Conservation (phyloP, 371 early-diverging fungal genomes). For the Sporodiniella umbellata region DNA sequence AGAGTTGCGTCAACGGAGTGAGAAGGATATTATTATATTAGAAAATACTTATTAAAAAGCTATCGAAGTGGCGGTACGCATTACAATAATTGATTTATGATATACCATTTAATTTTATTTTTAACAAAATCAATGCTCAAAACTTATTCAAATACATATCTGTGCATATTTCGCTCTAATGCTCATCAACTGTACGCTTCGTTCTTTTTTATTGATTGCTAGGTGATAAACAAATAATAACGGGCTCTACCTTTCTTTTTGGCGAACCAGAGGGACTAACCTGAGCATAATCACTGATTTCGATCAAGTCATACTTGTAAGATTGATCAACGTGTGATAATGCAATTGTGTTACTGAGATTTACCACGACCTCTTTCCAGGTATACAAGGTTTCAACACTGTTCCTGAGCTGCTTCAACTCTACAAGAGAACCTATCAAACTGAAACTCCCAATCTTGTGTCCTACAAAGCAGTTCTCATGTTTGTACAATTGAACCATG, state of each 20-base stretch:
- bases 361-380: constrained; percentile 8
- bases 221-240: constrained; percentile 5
- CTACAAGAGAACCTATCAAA: constrained; percentile 8
- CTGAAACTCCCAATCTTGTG: constrained; percentile 9
- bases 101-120: too few relatives aligned
- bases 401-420: constrained; percentile 11
- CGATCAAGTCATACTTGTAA: constrained; percentile 5
- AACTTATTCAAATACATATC: too few relatives aligned
- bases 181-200: constrained; percentile 7
- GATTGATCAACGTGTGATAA: constrained; percentile 11
- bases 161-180: neutral
- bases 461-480: constrained; percentile 6
- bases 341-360: constrained; percentile 6
- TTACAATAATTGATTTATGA: too few relatives aligned
- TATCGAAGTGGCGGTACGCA: too few relatives aligned
- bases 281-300: constrained; percentile 1
- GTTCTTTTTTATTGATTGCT: constrained; percentile 16
- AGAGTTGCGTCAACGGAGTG: too few relatives aligned
- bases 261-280: constrained; percentile 2
- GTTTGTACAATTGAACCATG: constrained; percentile 10
- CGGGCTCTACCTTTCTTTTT: constrained; percentile 5
- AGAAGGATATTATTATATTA: too few relatives aligned
- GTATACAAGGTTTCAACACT: constrained; percentile 8
- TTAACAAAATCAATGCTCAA: too few relatives aligned
- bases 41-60: too few relatives aligned